These are phyloP conservation scores for Fusarium scirpi DNA, from an alignment of 2,329 filamentous ascomycete genomes.

Conservation along the genomic window DNA sequence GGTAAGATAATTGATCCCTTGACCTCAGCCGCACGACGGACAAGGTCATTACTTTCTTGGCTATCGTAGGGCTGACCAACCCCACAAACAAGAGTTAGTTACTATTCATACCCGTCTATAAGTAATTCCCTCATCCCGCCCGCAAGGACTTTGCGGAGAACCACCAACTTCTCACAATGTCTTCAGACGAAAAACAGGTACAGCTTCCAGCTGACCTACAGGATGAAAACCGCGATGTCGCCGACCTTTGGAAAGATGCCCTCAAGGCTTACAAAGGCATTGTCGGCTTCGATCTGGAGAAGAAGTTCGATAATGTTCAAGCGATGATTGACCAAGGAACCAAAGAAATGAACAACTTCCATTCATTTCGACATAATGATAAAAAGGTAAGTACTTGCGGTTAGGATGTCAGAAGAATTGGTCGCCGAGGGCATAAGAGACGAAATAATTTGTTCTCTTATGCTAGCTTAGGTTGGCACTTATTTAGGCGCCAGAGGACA, in stretches of 20 bases:
- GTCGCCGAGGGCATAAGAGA: no score
- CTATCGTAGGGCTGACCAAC: not conserved
- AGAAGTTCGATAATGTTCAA: conserved; percentile 46
- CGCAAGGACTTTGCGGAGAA: accelerated
- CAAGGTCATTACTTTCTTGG: not conserved
- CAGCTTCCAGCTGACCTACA: conserved; percentile 17
- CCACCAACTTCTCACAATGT: not conserved
- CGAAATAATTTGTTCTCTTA: no score
- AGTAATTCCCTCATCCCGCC: not conserved
- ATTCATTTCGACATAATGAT: conserved; percentile 51
- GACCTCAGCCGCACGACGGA: not conserved
- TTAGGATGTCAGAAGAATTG: no score
- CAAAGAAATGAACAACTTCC: conserved; percentile 50
- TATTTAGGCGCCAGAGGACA: no score
- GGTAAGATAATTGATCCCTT: not conserved
- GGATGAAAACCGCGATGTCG: conserved; percentile 47
- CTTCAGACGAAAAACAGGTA: not conserved
- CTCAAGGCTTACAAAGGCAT: conserved; percentile 51
- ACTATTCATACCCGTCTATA: not conserved
- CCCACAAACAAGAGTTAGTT: not conserved
- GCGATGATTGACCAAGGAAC: conserved; percentile 46
- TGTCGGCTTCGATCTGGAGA: conserved; percentile 49
- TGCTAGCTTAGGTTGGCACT: not conserved
- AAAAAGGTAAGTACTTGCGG: conserved; percentile 31
- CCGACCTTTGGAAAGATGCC: conserved; percentile 51